Evolutionary conservation across 2,329 filamentous ascomycete genomes (phyloP), one percentile per base, ranked within the genome.

Genomic region (Pseudogymnoascus sp.): DNA sequence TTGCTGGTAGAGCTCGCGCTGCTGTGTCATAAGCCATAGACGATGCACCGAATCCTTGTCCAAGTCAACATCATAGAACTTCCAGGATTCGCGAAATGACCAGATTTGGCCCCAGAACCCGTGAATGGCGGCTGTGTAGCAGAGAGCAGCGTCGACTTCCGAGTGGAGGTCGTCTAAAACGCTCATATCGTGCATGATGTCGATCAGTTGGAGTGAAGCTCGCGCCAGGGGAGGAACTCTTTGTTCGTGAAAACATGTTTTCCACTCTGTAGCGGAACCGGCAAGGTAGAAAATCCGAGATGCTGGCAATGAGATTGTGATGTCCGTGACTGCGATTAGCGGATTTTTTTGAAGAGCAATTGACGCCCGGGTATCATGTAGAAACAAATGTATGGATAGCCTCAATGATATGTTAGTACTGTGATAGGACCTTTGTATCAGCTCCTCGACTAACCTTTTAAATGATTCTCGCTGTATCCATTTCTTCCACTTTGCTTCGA

Each of bases 51-150:
- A 48, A 27, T 64, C 62, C 2, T 31, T 58, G 4, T 27, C 21
- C 21, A 27, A 5, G 12, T 45, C 21, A 27, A 45, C 5, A 4
- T 60, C 21, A n/a, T 62, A 62, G 33, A 66, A 63, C 12, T 31
- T 31, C 39, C 62, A 55, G 7, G 64, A 61, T 48, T 64, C 60
- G 7, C 60, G 42, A 13, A 60, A 42, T 9, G 62, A 40, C 58
- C 62, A 65, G 15, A 66, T 65, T 37, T 66, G 64, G 21, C 62
- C 25, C 65, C 65, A 66, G 55, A 60, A 64, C 13, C 62, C 62
- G 15, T 66, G 61, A 5, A 63, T 35, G 4, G 62, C 31, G 4
- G 58, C 58, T 5, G 27, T 31, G 5, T 21, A 36, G 12, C 40
- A 63, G 21, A 65, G 60, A n/a, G 60, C 15, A 6, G 60, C 21